These are phyloP conservation scores for Ustilago nuda DNA, from an alignment of 1,284 basidiomycete species.

Conservation along the genomic window DNA sequence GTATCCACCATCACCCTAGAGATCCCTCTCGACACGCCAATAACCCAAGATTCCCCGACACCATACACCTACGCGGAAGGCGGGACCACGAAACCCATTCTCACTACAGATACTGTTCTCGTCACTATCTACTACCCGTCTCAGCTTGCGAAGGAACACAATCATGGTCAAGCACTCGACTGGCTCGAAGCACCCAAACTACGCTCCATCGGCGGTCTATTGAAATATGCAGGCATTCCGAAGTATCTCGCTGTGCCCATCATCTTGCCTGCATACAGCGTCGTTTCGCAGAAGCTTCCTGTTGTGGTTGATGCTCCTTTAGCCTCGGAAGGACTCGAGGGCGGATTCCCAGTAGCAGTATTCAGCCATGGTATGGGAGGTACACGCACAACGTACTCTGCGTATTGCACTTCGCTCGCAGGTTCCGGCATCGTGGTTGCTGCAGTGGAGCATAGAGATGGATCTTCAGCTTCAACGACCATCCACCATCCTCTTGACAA, in stretches of 20 bases:
- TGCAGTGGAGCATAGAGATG: slow-evolving; percentile 63
- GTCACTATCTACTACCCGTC: slow-evolving; percentile 62
- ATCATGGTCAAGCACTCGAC: slow-evolving; percentile 14
- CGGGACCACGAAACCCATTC: slow-evolving; percentile 32
- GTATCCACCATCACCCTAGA: slow-evolving; percentile 60
- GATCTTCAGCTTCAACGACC: slow-evolving; percentile 47
- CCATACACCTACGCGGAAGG: slow-evolving; percentile 38
- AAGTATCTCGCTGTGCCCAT: slow-evolving; percentile 56
- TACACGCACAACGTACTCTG: slow-evolving; percentile 55
- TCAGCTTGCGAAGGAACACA: neutral
- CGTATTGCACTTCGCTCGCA: slow-evolving; percentile 53
- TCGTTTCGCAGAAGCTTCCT: slow-evolving; percentile 46
- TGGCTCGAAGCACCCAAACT: slow-evolving; percentile 52
- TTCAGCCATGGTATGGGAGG: slow-evolving; percentile 64
- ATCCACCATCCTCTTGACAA: slow-evolving; percentile 31
- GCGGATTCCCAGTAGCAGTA: slow-evolving; percentile 52
- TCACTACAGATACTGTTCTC: slow-evolving; percentile 54
- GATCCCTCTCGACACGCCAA: slow-evolving; percentile 42
- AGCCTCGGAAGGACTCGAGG: slow-evolving; percentile 3
- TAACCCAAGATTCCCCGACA: slow-evolving; percentile 27
- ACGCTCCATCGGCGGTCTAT: slow-evolving; percentile 51
- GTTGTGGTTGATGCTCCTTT: slow-evolving; percentile 28
- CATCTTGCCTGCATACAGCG: slow-evolving; percentile 50
- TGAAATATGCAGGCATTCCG: slow-evolving; percentile 60
- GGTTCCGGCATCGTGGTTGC: slow-evolving; percentile 58